Percentiles rank a stretch among this genome's conserved stretches.
These are phyloP conservation scores for Paraphaeosphaeria minitans DNA, from an alignment of 2,329 filamentous ascomycete species.

Conservation along the genomic window DNA sequence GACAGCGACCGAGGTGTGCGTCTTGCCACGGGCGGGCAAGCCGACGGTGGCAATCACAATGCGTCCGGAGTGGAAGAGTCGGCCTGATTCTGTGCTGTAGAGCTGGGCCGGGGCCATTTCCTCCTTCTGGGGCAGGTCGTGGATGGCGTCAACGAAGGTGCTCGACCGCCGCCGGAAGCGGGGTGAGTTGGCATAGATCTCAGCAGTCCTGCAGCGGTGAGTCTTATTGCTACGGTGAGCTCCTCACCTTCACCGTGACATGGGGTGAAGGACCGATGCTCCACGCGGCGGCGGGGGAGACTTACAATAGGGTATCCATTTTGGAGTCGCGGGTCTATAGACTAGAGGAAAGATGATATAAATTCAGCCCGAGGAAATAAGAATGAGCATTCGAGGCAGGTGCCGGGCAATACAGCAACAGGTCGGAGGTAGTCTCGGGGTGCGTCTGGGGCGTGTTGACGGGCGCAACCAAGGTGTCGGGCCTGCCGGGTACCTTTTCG, in stretches of 20 bases:
- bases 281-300: conserved; percentile 30
- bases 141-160: conserved; percentile 95
- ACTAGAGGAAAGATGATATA: conserved; percentile 9
- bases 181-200: conserved; percentile 88
- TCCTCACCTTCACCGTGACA: neutral
- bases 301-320: conserved; percentile 69
- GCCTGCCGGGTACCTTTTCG: neutral
- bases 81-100: conserved; percentile 96
- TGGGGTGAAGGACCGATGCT: conserved; percentile 2
- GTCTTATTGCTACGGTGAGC: conserved; percentile 8
- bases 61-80: conserved; percentile 93
- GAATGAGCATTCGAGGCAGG: conserved; percentile 9
- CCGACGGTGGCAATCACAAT: conserved; percentile 98
- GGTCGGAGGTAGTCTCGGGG: conserved; percentile 9
- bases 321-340: conserved; percentile 18
- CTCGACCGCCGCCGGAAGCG: conserved; percentile 91
- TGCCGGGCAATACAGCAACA: conserved; percentile 9
- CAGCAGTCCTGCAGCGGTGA: conserved; percentile 70
- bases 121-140: conserved; percentile 83
- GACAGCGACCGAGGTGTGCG: conserved; percentile 95
- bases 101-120: conserved; percentile 93
- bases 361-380: conserved; percentile 8
- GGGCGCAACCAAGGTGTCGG: conserved; percentile 22
- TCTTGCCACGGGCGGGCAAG: conserved; percentile 92
- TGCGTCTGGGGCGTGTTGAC: conserved; percentile 24